Percentiles rank a stretch among this genome's conserved stretches.
Conservation (phyloP, 345 rosid species). For the Psidium friedrichsthalianum region DNA sequence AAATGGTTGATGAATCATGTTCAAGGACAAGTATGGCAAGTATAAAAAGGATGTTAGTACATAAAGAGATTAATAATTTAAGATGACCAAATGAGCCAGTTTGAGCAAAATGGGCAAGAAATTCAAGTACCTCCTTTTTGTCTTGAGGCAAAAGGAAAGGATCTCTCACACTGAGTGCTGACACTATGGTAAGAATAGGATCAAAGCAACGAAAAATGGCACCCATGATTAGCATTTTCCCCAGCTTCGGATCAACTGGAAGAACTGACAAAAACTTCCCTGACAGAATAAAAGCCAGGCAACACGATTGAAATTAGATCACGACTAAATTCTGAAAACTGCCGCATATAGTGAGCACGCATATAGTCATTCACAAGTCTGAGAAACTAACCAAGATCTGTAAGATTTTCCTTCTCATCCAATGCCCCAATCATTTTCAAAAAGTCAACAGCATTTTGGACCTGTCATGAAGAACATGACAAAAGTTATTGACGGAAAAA, state of each 20-base stretch:
- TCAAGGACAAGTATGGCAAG: background rate
- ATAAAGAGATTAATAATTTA: background rate
- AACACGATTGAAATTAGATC: background rate
- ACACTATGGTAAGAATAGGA: conserved; percentile 79
- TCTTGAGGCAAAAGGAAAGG: conserved; percentile 99
- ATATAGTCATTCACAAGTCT: background rate
- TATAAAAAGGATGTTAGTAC: background rate
- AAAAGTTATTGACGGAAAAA: background rate
- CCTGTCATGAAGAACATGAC: conserved; percentile 34
- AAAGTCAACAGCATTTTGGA: conserved; percentile 87
- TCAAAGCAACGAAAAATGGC: conserved; percentile 90
- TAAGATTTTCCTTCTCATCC: conserved; percentile 83
- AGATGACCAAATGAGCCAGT: conserved; percentile 10
- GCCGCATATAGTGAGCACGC: background rate
- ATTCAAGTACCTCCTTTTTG: conserved; percentile 74
- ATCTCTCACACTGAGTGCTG: conserved; percentile 95
- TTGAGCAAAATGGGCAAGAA: background rate
- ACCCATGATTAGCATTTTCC: conserved; percentile 98
- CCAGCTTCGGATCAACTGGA: conserved; percentile 98
- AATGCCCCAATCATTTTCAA: conserved; percentile 88
- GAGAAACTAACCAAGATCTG: conserved; percentile 75
- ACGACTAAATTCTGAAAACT: background rate
- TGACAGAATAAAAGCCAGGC: conserved; percentile 10
- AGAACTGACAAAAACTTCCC: conserved; percentile 80
- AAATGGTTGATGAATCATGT: background rate